Base-by-base conservation (phyloP, 495 filamentous ascomycete genomes). In the Neurospora africana region DNA sequence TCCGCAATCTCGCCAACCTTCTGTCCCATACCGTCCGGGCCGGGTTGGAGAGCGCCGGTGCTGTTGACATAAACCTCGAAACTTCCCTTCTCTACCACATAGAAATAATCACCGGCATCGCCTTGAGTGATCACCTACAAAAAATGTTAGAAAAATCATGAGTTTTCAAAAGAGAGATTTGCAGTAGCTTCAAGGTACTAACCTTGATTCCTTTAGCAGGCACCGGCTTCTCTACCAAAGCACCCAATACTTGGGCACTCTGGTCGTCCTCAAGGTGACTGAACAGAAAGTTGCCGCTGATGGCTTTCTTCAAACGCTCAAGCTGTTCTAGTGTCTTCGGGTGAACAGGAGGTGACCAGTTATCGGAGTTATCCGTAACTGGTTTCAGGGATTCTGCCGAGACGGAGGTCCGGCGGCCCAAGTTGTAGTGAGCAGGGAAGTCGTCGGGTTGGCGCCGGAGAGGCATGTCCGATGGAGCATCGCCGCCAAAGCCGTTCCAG, bases 381-480 rank as follows among this genome's bases (percentile, higher is more conserved):
- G 95, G 95, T 81, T 96, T 97, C 74, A 99, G 85, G 4, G 93
- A 97, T 82, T 99, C 95, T 68, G 95, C 95, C 68, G 96, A 98
- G 38, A 99, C 96, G 8, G 95, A 98, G 27, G 94, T 97, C 65
- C 95, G 93, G 72, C 95, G 92, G 76, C 87, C 91, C 85, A 97
- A 89, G 79, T 94, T 95, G 82, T 98, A 99, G 78, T 98, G 94
- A 73, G 87, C 91, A 58, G 96, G 96, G 76, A 97, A 93, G 71
- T 91, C 91, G 68, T 92, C 89, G 38, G 86, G 81, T 70, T 84
- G 83, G 3, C 81, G 81, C 4, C 81, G 80, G 15, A 80, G 76
- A 10, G 81, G 82, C 23, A 81, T 68, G 73, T 85, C 83, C 23
- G 72, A 69, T 4, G 82, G 68, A 30, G 80, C 79, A 75, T 87